Evolutionary conservation across 805 yeast species (phyloP), one percentile per base, ranked within the genome.

Genomic region (Novakomyces olei): DNA sequence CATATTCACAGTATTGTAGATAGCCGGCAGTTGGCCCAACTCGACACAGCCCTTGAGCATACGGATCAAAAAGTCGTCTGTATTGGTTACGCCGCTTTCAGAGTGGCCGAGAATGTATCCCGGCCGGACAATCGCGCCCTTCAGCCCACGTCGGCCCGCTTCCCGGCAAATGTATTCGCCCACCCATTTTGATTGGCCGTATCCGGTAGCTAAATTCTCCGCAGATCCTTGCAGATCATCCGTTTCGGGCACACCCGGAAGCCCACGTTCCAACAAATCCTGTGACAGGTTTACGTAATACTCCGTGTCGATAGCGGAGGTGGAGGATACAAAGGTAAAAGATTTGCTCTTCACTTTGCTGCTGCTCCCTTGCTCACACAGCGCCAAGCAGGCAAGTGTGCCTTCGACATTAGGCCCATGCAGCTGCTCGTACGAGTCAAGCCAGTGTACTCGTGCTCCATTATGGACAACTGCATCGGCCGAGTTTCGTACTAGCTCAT

Each of bases 381-480:
- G 54, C 47, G 70, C 70, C 66, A 88, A 58, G 6, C 81, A 79
- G 45, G 83, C 77, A 37, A 85, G 55, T 1, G 96, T 76, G 28
- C 92, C 71, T 37, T 83, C 57, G 20, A 91, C 98, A 48, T 88
- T 88, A 22, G 96, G 88, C 42, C 79, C 93, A 44, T 96, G 69
- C 46, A 88, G 60, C 41, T 77, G 78, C 30, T 74, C 57, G 55
- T 88, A 88, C 18, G 98, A 96, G 51, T 77, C 88, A 2, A 83
- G 94, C 99, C 99, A 88, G 53, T 88, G 98, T 25, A 88, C 99
- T 39, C 83, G 61, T 12, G 99, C 99, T 59, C 96, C 98, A 44
- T 88, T 88, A 53, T 88, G 99, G 39, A 88, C 67, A 33, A 88
- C 71, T 3, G 73, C 72, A 51, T 91, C 98, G 36, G 85, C 60